Conservation (phyloP, 1,284 basidiomycete genomes). For the Cutaneotrichosporon sp. region DNA sequence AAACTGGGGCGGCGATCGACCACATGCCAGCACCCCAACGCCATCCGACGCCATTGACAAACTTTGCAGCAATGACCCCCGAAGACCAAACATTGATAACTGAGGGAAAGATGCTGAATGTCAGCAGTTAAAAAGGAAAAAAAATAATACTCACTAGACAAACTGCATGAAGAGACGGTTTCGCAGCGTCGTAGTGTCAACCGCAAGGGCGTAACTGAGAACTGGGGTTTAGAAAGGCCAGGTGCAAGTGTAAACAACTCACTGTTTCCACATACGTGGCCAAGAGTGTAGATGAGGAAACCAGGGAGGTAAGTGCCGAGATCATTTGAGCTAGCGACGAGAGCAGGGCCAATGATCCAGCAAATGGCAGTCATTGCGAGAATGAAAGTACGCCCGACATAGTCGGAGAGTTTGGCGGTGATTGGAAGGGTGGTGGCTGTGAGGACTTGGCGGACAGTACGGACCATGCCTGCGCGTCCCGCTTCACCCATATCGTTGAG, state of each 20-base stretch:
- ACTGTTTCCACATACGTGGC: conserved; percentile 26
- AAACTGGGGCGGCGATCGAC: conserved; percentile 53
- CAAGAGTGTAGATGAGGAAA: conserved; percentile 40
- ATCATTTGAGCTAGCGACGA: conserved; percentile 46
- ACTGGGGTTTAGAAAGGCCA: conserved; percentile 19
- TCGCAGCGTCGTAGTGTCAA: conserved; percentile 52
- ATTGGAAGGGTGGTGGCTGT: conserved; percentile 45
- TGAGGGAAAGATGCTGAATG: conserved; percentile 15
- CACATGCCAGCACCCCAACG: conserved; percentile 55
- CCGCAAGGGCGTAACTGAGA: conserved; percentile 53
- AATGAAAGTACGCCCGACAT: conserved; percentile 52
- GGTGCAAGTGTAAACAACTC: neutral
- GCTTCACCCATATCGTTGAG: conserved; percentile 29
- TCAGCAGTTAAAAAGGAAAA: neutral
- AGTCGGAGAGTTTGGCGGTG: conserved; percentile 48
- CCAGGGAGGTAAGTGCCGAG: conserved; percentile 50
- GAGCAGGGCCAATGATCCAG: conserved; percentile 51
- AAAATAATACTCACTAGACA: conserved; percentile 25
- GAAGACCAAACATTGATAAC: conserved; percentile 34
- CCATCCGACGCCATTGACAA: conserved; percentile 44
- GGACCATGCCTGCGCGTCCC: conserved; percentile 43
- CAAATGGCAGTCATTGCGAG: conserved; percentile 48
- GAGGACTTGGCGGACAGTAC: conserved; percentile 42
- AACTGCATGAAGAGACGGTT: conserved; percentile 55
- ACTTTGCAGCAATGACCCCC: conserved; percentile 17